Base-by-base conservation (phyloP, 345 rosid species). In the Lepidium aucheri region DNA sequence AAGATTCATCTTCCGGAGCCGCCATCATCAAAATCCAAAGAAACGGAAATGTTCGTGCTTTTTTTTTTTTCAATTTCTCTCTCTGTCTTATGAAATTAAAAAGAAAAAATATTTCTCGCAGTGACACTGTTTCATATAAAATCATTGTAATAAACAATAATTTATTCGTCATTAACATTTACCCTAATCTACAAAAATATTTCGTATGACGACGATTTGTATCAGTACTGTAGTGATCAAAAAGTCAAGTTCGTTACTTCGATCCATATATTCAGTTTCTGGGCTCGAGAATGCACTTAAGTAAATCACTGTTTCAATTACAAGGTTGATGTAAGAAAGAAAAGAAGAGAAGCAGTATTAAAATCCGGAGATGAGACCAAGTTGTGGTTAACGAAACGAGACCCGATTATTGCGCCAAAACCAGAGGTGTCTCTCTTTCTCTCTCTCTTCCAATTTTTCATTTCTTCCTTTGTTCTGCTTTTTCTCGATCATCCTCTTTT, bases 1-100 rank as follows among this genome's bases (percentile, higher is more conserved):
- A 86, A 60, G 89, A 86, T 79, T 88, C 97, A 70, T 94, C 99
- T 86, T 88, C 96, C 24, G 97, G 77, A 59, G 92, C 95, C 68
- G 96, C 99, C 97, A 94, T 88, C 53, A 43, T 30, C 39, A 53
- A 43, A 36, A 41, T 28, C 16, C 22, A 20, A 20, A 12, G 26
- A 46, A 14, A 26, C 71, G 60, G 71, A 38, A 49, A n/a, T 28
- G 59, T 20, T 35, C 35, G 65, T 63, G 8, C 18, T 30, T 34
- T 57, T 3, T 34, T 26, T 20, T 9, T 67, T 18, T 18, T 5
- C 32, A 15, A 40, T 17, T 41, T 44, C 54, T 54, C 34, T 30
- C 17, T 17, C n/a, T 28, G 14, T 22, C 34, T 65, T 9, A 14
- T 30, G 33, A 14, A 46, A 54, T 51, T n/a, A 6, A 40, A 49